A percentile compares a stretch with the other conserved stretches of the same genome.
phyloP scores from a whole-genome alignment of 306 rosid genomes.

The Rubus idaeus region DNA sequence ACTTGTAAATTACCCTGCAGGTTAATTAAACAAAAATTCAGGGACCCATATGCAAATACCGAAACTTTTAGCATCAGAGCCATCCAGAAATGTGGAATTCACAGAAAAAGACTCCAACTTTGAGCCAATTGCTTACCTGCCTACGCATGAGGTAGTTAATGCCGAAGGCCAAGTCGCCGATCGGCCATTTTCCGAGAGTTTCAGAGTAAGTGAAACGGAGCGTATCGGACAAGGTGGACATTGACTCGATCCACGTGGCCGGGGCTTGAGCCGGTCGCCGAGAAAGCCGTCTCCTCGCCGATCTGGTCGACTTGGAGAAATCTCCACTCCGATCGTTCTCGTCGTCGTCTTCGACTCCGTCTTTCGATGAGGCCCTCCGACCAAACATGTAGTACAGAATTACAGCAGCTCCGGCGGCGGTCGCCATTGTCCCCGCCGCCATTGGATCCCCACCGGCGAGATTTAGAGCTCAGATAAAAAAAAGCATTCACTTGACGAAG shows the following conservation, averaged over 20 bases:
- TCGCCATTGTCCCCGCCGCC: constrained; percentile 95
- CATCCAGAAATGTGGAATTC: background rate
- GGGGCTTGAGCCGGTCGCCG: constrained; percentile 98
- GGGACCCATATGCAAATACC: background rate
- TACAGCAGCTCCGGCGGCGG: constrained; percentile 93
- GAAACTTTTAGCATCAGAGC: background rate
- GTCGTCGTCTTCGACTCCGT: background rate
- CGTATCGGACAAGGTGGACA: constrained; percentile 77
- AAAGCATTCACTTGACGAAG: background rate
- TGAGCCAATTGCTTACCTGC: constrained; percentile 56
- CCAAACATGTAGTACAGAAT: constrained; percentile 57
- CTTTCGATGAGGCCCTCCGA: constrained; percentile 46
- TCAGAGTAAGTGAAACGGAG: constrained; percentile 85
- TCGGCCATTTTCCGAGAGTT: constrained; percentile 95
- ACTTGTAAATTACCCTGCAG: constrained; percentile 85
- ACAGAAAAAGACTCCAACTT: background rate
- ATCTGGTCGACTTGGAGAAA: constrained; percentile 58
- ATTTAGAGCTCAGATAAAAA: constrained; percentile 20
- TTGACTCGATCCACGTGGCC: constrained; percentile 80
- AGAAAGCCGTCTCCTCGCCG: constrained; percentile 57
- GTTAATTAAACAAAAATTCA: background rate
- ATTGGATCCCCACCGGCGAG: constrained; percentile 34
- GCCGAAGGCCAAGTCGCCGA: constrained; percentile 97
- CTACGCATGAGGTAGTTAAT: constrained; percentile 87
- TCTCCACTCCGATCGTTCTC: constrained; percentile 40